A percentile compares a stretch with the other conserved stretches of the same genome.
These are phyloP conservation scores for Nakazawaea wickerhamii DNA, from an alignment of 805 yeast genomes.

Conservation along the genomic window DNA sequence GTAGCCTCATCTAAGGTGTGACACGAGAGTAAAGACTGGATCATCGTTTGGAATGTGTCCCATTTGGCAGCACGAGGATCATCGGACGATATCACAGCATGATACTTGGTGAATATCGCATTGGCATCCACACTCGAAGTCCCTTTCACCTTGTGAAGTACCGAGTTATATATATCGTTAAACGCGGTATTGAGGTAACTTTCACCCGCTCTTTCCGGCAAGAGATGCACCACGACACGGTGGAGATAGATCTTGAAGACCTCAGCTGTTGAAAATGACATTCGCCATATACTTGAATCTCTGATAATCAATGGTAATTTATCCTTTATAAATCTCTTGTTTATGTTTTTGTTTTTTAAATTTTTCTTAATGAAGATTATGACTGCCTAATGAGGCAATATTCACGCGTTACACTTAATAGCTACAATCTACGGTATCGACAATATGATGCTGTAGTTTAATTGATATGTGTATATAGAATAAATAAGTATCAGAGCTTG, in stretches of 20 bases:
- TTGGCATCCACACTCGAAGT: not conserved
- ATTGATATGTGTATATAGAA: not conserved
- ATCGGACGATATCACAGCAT: slow-evolving; percentile 22
- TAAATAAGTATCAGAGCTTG: slow-evolving; percentile 18
- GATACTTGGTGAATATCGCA: slow-evolving; percentile 15
- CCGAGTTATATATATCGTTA: slow-evolving; percentile 8
- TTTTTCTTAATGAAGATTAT: no score
- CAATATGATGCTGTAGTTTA: no score
- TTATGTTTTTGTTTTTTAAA: no score
- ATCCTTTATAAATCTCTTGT: no score
- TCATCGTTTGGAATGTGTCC: slow-evolving; percentile 27
- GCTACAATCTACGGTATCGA: no score
- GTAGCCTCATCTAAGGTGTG: slow-evolving; percentile 29
- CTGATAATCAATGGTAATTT: no score
- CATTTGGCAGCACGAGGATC: slow-evolving; percentile 22
- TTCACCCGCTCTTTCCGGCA: slow-evolving; percentile 33
- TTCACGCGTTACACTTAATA: no score
- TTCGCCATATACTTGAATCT: not conserved
- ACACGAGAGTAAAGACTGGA: slow-evolving; percentile 26
- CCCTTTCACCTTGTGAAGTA: not conserved
- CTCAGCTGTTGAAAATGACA: slow-evolving; percentile 14
- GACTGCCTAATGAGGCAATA: no score
- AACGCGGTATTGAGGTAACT: slow-evolving; percentile 27
- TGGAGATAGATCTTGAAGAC: slow-evolving; percentile 28
- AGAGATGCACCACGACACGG: slow-evolving; percentile 30